Evolutionary conservation across 2,329 filamentous ascomycete species (phyloP), one percentile per base, ranked within the genome.

Genomic region (Nakataea oryzae): DNA sequence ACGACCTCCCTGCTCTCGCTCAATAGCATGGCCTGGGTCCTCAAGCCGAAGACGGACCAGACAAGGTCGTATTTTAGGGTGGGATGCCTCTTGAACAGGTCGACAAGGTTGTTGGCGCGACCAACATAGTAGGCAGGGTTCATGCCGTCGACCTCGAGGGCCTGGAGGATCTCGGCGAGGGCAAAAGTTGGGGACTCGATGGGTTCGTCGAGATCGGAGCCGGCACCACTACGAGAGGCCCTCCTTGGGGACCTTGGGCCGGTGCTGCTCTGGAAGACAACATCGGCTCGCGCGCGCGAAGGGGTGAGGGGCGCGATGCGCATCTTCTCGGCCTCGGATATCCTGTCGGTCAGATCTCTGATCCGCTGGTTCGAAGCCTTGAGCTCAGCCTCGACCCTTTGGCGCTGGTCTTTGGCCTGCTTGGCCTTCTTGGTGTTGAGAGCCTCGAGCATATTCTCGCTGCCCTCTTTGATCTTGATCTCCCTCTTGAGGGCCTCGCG

Each of bases 1-100:
- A 96, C 91, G 13, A 97, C 93, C 76, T 99, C 96, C 67, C 93
- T 86, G 72, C 90, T 97, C 68, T 97, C 93, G 71, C 93, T 97
- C 62, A 99, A 79, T 27, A 99, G 86, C 91, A 99, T 96, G 67
- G 91, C 87, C 75, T 99, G 95, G 79, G 97, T 93, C 56, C 95
- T 85, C 59, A 96, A 76, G 2, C 96, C 95, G 74, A 99, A 99
- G 1, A 96, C 87, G 4, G 92, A 90, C 95, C 95, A 99, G 1
- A 91, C 93, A 59, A 99, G 78, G 74, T 99, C 96, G 73, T 97
- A 97, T 72, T 99, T 99, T 63, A 99, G 81, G 1, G 91, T 93
- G 1, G 92, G 91, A 74, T 97, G 86, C 61, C 91, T 84, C 73
- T 93, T 96, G 76, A 99, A 96, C n/a, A 99, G 80, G 65, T 96